A percentile compares a stretch with the other conserved stretches of the same genome.
Evolutionary conservation across 306 rosid species (phyloP).

Genomic region (Cercis canadensis): DNA sequence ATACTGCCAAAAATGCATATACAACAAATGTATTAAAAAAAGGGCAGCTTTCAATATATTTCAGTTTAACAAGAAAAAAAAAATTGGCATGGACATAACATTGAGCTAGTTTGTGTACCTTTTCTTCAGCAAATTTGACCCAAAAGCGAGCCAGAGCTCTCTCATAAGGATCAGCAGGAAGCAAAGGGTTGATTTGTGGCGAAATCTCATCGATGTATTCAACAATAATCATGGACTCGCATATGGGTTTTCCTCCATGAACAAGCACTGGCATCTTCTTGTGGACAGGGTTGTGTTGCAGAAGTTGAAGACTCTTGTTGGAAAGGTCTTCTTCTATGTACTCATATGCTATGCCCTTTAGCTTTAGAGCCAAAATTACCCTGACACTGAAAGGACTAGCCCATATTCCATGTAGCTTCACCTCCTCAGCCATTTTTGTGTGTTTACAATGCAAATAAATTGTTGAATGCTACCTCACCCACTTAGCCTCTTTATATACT

Average conservation of each 20-base stretch:
- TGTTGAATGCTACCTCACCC: too few species aligned
- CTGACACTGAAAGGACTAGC: slow-evolving; percentile 37
- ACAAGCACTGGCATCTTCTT: slow-evolving; percentile 51
- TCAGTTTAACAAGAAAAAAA: background rate
- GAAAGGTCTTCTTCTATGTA: slow-evolving; percentile 46
- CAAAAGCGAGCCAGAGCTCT: slow-evolving; percentile 27
- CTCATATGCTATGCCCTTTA: slow-evolving; percentile 45
- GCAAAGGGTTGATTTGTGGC: slow-evolving; percentile 19
- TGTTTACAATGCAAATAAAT: background rate
- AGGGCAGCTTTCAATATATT: background rate
- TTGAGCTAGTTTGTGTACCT: background rate
- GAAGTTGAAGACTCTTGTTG: slow-evolving; percentile 43
- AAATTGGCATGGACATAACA: too few species aligned
- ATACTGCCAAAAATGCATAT: too few species aligned
- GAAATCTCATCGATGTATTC: slow-evolving; percentile 50
- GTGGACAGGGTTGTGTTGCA: slow-evolving; percentile 43
- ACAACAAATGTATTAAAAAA: too few species aligned
- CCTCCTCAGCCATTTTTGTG: slow-evolving; percentile 39
- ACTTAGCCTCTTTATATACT: too few species aligned
- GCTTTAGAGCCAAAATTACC: slow-evolving; percentile 51
- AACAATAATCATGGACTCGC: slow-evolving; percentile 47
- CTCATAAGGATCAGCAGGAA: slow-evolving; percentile 18
- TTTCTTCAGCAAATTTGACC: slow-evolving; percentile 24
- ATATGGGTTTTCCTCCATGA: slow-evolving; percentile 44
- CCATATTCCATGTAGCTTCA: slow-evolving; percentile 50